Evolutionary conservation across 352 stramenopile species (phyloP), one percentile per base, ranked within the genome.

Genomic region (Phytophthora crassamura): DNA sequence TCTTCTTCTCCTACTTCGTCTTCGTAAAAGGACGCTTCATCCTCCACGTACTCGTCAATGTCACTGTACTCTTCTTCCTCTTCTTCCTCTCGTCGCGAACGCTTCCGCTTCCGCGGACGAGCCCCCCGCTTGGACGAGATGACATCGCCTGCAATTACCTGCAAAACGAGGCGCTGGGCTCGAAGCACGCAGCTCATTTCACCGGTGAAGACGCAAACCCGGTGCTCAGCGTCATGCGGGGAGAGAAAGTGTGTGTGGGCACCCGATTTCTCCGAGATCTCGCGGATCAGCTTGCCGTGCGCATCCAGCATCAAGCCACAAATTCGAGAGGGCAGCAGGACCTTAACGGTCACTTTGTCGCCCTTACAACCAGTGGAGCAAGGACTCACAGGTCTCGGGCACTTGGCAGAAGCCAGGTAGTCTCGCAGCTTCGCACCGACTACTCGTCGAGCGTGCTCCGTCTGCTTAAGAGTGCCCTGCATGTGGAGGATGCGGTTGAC

Each of bases 401-500:
- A 36, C 39, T 59, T 64, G 2, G 30, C 25, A 18, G 63, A 75
- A n/a, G 72, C 47, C n/a, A 89, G 38, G 14, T 75, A 77, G 30
- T 81, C 62, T 16, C 68, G 70, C 9, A 93, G 51, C 18, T 72
- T 76, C 9, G 40, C 52, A 6, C 58, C 46, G 40, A 80, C 59
- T 14, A 86, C 54, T n/a, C 57, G 42, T 40, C 57, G 61, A 9
- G 82, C 82, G 25, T 76, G 72, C 36, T 88, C 72, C 15, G 74
- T 58, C 42, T 91, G 77, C 18, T 79, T 64, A 11, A n/a, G 46
- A 7, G 45, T 77, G 34, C 84, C 84, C 68, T 90, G 82, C 10
- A 93, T 70, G 49, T 93, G 84, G 11, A 91, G 53, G 30, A 82
- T 78, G 16, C 79, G 78, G 62, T 91, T 91, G 10, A 88, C 22